Percentiles rank a stretch among this genome's conserved stretches.
These are phyloP conservation scores for Spergularia azorica DNA, from an alignment of 179 eudicot genomes.

Conservation along the genomic window DNA sequence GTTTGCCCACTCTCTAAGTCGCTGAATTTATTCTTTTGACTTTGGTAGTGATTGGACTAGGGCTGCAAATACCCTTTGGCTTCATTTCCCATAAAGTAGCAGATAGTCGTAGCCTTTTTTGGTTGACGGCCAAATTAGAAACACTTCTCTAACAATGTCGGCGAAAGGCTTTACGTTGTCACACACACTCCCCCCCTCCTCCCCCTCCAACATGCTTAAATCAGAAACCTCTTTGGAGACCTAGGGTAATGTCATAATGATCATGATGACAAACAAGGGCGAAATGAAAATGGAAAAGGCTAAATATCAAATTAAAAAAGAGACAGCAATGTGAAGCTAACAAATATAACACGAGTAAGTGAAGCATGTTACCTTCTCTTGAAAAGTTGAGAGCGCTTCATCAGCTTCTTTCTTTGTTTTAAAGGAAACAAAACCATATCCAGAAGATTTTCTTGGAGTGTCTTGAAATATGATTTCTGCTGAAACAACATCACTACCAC, in stretches of 20 bases:
- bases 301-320: neutral
- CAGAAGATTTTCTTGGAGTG: constrained; percentile 61
- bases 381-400: constrained; percentile 54
- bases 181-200: too few species aligned
- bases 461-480: constrained; percentile 62
- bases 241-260: too few species aligned
- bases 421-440: constrained; percentile 86
- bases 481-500: constrained; percentile 48
- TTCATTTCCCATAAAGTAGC: neutral
- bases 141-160: neutral
- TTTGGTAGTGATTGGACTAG: neutral
- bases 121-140: neutral
- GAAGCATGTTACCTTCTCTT: constrained; percentile 60
- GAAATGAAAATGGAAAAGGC: neutral
- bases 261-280: neutral
- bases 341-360: neutral
- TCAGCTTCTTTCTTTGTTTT: constrained; percentile 68
- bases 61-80: neutral
- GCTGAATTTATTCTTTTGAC: neutral
- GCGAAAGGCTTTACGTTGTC: too few species aligned
- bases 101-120: neutral
- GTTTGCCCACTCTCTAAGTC: too few species aligned
- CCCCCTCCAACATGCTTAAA: neutral
- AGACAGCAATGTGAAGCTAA: neutral
- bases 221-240: neutral